These are phyloP conservation scores for Calonectria naviculata DNA, from an alignment of 2,329 filamentous ascomycete species.

Conservation along the genomic window DNA sequence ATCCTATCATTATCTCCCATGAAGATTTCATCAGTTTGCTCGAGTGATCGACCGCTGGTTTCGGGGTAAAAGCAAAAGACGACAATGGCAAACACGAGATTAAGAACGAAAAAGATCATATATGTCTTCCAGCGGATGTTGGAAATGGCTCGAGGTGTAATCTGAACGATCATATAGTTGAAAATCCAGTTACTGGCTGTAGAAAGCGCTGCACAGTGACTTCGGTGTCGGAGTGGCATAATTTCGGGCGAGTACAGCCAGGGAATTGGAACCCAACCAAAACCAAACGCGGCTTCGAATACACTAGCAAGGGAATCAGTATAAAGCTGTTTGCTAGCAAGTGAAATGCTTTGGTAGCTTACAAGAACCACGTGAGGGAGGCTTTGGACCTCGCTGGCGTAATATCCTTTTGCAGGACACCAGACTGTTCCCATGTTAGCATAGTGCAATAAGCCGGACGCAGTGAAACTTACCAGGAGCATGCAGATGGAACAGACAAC, in stretches of 20 bases:
- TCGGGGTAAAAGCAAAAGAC: conserved; percentile 61
- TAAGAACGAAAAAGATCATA: conserved; percentile 62
- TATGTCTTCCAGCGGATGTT: conserved; percentile 62
- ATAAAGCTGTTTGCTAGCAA: not conserved
- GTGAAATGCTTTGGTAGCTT: not conserved
- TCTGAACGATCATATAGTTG: conserved; percentile 80
- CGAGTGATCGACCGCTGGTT: conserved; percentile 46
- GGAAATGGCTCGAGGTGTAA: conserved; percentile 78
- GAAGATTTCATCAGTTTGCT: conserved; percentile 28
- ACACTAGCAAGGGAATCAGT: not conserved
- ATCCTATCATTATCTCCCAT: not conserved
- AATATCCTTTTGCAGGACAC: not conserved
- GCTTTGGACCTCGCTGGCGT: not conserved
- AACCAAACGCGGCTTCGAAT: not conserved
- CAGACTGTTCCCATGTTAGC: not conserved
- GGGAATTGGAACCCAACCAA: conserved; percentile 68
- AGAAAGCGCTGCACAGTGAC: conserved; percentile 65
- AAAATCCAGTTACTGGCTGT: conserved; percentile 71
- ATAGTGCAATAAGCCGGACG: not conserved
- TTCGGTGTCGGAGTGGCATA: conserved; percentile 68
- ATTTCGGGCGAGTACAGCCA: conserved; percentile 72
- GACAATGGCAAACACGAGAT: conserved; percentile 60
- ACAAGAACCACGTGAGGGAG: not conserved
- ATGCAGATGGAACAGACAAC: not conserved
- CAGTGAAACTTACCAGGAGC: not conserved